Base-by-base conservation (phyloP, 345 rosid species). In the Boechera retrofracta region DNA sequence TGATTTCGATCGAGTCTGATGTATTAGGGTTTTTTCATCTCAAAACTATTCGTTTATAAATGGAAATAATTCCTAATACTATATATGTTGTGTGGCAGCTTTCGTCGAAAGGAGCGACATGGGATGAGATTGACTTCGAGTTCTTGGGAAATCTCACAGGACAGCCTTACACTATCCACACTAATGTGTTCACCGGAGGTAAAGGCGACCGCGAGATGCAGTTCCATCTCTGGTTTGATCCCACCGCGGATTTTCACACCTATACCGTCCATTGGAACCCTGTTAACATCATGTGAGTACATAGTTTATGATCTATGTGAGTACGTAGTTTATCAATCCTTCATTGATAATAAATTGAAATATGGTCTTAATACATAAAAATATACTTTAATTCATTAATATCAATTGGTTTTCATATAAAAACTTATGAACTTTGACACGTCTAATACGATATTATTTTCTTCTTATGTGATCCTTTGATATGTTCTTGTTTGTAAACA, bases 91-190 rank as follows among this genome's bases (percentile, higher is more conserved):
- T 69, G n/a, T 72, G 54, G 66, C 81, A 86, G 92, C 72, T 87
- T 45, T 86, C 86, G 3, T 86, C 93, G 0, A 68, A 71, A 77
- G 85, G 86, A 32, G 38, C 69, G 62, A 60, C 75, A n/a, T 83
- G 83, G 54, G 89, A 89, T 52, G 95, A 88, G 78, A 89, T 89
- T 55, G 95, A 88, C 63, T 88, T 89, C 53, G 95, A 89, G 55
- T 89, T 89, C 81, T 56, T 88, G 59, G 94, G 92, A 9, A 89
- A 89, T 73, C 8, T 73, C 51, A 80, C 83, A n/a, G 89, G 88
- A 7, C 78, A 86, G 2, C 92, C 94, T 56, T 87, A 86, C 53
- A 86, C 81, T 60, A 71, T 87, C 10, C 94, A 89, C 67, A 89
- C 89, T 7, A 89, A 89, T 64, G 90, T 89, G 16, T 87, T 71